Conservation (phyloP, 1,284 basidiomycete species). For the Tilletia setariae region DNA sequence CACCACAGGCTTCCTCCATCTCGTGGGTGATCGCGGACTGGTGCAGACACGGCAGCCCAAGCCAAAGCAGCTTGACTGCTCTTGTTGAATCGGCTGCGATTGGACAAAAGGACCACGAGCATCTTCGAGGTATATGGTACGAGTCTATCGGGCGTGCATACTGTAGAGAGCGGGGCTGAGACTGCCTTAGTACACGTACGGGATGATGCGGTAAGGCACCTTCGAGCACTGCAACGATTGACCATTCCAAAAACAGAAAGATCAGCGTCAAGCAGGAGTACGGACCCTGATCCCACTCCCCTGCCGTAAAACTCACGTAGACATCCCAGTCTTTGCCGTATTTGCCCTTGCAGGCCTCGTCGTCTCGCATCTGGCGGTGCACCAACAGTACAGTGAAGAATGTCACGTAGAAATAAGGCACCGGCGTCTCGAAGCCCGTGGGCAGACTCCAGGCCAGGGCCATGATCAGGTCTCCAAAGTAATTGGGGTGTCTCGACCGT, state of each 20-base stretch:
- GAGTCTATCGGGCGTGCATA: neutral
- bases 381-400: conserved; percentile 84
- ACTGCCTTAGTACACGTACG: conserved; percentile 68
- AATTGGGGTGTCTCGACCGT: conserved; percentile 76
- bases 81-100: no score
- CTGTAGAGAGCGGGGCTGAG: neutral
- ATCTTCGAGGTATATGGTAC: no score
- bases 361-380: conserved; percentile 86
- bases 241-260: neutral
- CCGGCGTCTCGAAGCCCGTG: conserved; percentile 82
- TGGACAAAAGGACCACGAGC: no score
- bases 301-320: conserved; percentile 26
- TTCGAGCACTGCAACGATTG: conserved; percentile 23
- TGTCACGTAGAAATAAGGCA: conserved; percentile 91
- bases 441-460: conserved; percentile 90
- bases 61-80: no score
- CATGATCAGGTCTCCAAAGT: conserved; percentile 77
- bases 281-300: no score
- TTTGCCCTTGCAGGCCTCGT: conserved; percentile 75
- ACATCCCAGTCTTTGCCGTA: conserved; percentile 72
- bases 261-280: conserved; percentile 14
- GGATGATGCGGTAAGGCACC: conserved; percentile 81
- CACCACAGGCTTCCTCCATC: no score
- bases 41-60: no score
- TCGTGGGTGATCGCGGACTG: no score